Base-by-base conservation (phyloP, 805 yeast genomes). In the Huiozyma naganishii region DNA sequence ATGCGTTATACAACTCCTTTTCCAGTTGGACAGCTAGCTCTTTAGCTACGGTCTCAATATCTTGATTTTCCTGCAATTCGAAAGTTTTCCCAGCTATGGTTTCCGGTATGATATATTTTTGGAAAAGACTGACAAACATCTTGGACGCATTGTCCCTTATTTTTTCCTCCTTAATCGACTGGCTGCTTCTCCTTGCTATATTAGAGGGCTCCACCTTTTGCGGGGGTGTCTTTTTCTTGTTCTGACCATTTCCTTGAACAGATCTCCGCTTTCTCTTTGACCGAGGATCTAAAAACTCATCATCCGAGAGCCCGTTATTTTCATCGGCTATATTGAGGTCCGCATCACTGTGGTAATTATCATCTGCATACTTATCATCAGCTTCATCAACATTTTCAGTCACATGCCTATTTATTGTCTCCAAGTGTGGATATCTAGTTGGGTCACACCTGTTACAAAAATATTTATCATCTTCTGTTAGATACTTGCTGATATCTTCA, bases 391-490 rank as follows among this genome's bases (percentile, higher is more conserved):
- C 56, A 12, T 36, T 7, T 36, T 17, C 32, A 27, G 33, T 32
- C 37, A 13, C 27, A 27, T 6, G 29, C 11, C 12, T 17, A 7
- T 9, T 8, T 12, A 34, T 17, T 13, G 37, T 34, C 3, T 27
- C 23, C 39, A 71, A 46, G n/a, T 62, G 50, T n/a, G 59, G 54
- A 51, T 67, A 72, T 38, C 56, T 56, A 1, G 50, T 40, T 0
- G 74, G 72, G 48, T 65, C 69, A 58, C 88, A 81, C 27, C 69
- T 61, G 52, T 73, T 70, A 62, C 89, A 81, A 17, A 51, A 49
- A 55, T 81, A 80, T 9, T 54, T 49, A 8, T 71, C 63, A 3
- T 83, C 82, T 1, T 72, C 57, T 29, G 54, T 55, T 29, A 52
- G 33, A 33, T 48, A 37, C 7, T 44, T n/a, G 6, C 47, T 44